phyloP scores from a whole-genome alignment of 768 basidiomycete species.

The Lactarius pseudohatsudake region DNA sequence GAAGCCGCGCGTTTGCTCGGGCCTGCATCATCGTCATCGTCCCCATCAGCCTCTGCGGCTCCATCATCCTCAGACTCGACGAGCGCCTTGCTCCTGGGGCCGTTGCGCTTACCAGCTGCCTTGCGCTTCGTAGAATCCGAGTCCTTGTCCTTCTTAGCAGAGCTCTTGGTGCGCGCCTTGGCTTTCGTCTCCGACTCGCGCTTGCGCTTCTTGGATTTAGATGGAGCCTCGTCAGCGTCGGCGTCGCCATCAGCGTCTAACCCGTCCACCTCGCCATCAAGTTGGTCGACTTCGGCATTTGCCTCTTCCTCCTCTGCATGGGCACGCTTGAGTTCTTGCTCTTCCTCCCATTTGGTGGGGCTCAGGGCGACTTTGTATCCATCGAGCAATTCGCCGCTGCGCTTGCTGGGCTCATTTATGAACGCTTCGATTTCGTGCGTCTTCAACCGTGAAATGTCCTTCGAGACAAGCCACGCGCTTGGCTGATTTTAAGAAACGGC shows the following conservation, averaged over 20 bases:
- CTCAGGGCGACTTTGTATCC: conserved; percentile 78
- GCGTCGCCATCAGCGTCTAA: conserved; percentile 48
- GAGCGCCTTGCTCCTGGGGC: conserved; percentile 58
- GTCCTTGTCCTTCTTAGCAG: conserved; percentile 48
- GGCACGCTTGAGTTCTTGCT: conserved; percentile 38
- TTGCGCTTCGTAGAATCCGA: conserved; percentile 39
- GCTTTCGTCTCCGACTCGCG: conserved; percentile 54
- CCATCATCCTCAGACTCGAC: conserved; percentile 70
- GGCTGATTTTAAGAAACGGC: conserved; percentile 18
- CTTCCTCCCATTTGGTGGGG: conserved; percentile 66
- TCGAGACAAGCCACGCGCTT: conserved; percentile 82
- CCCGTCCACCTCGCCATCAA: conserved; percentile 52
- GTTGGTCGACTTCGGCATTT: conserved; percentile 66
- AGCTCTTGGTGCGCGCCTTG: conserved; percentile 45
- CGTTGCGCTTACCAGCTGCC: conserved; percentile 50
- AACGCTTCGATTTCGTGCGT: conserved; percentile 81
- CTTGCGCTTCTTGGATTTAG: conserved; percentile 58
- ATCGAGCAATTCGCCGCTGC: conserved; percentile 67
- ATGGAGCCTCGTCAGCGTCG: conserved; percentile 41
- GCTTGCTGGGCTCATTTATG: conserved; percentile 75
- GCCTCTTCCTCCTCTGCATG: conserved; percentile 48
- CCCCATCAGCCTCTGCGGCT: conserved; percentile 36
- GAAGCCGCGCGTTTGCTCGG: conserved; percentile 51
- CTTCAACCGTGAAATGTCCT: conserved; percentile 80
- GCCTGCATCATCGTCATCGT: conserved; percentile 41